Conservation (phyloP, 2,329 filamentous ascomycete genomes). For the Teratosphaeria nubilosa region DNA sequence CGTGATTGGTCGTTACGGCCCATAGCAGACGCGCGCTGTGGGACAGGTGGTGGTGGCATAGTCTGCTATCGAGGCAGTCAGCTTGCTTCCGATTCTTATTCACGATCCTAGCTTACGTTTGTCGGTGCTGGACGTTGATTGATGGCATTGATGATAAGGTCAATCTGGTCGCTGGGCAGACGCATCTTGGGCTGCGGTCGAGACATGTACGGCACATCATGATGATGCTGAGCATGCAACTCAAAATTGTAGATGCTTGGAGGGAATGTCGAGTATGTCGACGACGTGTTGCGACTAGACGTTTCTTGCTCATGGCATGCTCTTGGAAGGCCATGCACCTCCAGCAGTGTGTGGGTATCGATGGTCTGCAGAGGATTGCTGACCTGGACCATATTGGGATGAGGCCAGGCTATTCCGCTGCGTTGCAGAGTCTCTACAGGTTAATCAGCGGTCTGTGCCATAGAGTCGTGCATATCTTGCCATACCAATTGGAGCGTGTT, state of each 20-base stretch:
- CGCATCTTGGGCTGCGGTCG: slow-evolving; percentile 5
- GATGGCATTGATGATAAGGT: slow-evolving; percentile 16
- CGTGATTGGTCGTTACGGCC: slow-evolving; percentile 9
- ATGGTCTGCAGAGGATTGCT: slow-evolving; percentile 22
- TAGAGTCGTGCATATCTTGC: background rate
- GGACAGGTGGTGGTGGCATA: slow-evolving; percentile 21
- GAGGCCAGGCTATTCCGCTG: slow-evolving; percentile 72
- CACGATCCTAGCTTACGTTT: background rate
- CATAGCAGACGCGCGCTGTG: slow-evolving; percentile 5
- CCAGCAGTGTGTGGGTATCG: background rate
- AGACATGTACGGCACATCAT: background rate
- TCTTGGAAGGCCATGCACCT: background rate
- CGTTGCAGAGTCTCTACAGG: slow-evolving; percentile 58
- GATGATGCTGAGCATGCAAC: background rate
- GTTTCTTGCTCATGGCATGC: background rate
- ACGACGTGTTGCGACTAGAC: slow-evolving; percentile 4
- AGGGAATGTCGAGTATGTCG: slow-evolving; percentile 2
- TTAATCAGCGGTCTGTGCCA: slow-evolving; percentile 1
- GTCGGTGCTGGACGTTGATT: background rate
- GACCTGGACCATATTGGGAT: slow-evolving; percentile 53
- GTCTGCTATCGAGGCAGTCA: background rate
- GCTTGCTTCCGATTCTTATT: background rate
- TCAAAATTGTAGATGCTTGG: slow-evolving; percentile 1
- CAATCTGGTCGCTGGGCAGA: slow-evolving; percentile 22
- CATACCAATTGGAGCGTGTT: slow-evolving; percentile 67